Evolutionary conservation across 1,284 basidiomycete species (phyloP).

Genomic region (Ustilago bromivora): DNA sequence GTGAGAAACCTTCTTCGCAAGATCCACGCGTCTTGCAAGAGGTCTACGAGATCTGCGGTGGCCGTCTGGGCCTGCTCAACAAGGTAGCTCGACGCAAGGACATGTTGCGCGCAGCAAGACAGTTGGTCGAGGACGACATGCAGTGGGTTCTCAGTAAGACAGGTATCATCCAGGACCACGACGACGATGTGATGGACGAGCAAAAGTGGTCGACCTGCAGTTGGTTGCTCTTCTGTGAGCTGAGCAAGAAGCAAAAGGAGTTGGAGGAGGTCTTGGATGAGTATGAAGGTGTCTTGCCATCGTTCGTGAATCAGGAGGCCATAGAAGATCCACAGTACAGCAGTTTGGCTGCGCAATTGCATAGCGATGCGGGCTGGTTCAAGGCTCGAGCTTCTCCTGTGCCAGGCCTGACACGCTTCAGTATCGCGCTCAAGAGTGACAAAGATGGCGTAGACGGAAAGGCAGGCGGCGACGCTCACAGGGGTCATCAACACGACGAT

Average conservation of each 20-base stretch:
- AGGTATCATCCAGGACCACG: slow-evolving; percentile 66
- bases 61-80: slow-evolving; percentile 60
- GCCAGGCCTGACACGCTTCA: slow-evolving; percentile 42
- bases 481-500: slow-evolving; percentile 10
- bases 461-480: slow-evolving; percentile 7
- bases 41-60: slow-evolving; percentile 62
- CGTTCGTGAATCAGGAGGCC: slow-evolving; percentile 31
- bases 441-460: slow-evolving; percentile 2
- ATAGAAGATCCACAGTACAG: slow-evolving; percentile 45
- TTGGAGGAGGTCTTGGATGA: slow-evolving; percentile 53
- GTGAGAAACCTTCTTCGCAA: slow-evolving; percentile 48
- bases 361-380: slow-evolving; percentile 50
- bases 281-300: slow-evolving; percentile 34
- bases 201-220: slow-evolving; percentile 67
- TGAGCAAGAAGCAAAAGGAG: slow-evolving; percentile 57
- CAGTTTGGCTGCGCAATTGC: slow-evolving; percentile 46
- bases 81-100: slow-evolving; percentile 57
- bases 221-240: slow-evolving; percentile 63
- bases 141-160: slow-evolving; percentile 66
- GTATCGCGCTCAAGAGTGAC: slow-evolving; percentile 1
- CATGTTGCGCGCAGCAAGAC: slow-evolving; percentile 54
- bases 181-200: slow-evolving; percentile 68
- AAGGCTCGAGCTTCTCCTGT: slow-evolving; percentile 38
- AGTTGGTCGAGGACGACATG: slow-evolving; percentile 64
- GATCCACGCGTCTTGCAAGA: slow-evolving; percentile 51